A percentile compares a stretch with the other conserved stretches of the same genome.
Evolutionary conservation across 805 yeast species (phyloP).

Genomic region (Candida andamanensis): DNA sequence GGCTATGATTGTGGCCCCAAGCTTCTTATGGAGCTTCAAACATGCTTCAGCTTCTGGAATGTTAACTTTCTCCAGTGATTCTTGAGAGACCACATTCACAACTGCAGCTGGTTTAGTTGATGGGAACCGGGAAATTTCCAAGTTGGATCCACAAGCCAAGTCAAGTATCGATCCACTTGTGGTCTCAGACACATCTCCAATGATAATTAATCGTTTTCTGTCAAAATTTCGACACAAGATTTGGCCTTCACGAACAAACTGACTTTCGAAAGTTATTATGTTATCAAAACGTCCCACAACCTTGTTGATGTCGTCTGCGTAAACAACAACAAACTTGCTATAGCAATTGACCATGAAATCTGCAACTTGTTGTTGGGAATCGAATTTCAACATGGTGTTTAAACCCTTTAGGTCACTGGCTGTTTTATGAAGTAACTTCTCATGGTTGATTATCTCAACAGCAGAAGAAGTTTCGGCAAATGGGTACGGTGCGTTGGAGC

Average conservation of each 20-base stretch:
- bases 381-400: slow-evolving; percentile 4
- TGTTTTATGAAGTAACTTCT: too few species aligned
- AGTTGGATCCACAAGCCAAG: neutral
- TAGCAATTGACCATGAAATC: slow-evolving; percentile 1
- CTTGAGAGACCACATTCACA: neutral
- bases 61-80: slow-evolving; percentile 3
- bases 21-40: neutral
- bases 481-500: too few species aligned
- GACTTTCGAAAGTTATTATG: slow-evolving; percentile 3
- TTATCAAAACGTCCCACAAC: slow-evolving; percentile 2
- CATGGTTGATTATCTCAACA: too few species aligned
- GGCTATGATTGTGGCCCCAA: slow-evolving; percentile 4
- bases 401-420: too few species aligned
- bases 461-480: too few species aligned
- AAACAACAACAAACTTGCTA: slow-evolving; percentile 1
- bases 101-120: neutral
- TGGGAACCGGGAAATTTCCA: neutral
- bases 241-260: too few species aligned
- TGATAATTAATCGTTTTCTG: slow-evolving; percentile 1
- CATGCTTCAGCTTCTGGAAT: slow-evolving; percentile 8
- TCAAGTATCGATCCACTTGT: slow-evolving; percentile 1
- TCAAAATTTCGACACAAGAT: too few species aligned
- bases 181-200: slow-evolving; percentile 3
- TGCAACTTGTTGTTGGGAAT: slow-evolving; percentile 1
- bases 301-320: neutral